Conservation (phyloP, 371 early-diverging fungal genomes). For the Dichotomocladium elegans region DNA sequence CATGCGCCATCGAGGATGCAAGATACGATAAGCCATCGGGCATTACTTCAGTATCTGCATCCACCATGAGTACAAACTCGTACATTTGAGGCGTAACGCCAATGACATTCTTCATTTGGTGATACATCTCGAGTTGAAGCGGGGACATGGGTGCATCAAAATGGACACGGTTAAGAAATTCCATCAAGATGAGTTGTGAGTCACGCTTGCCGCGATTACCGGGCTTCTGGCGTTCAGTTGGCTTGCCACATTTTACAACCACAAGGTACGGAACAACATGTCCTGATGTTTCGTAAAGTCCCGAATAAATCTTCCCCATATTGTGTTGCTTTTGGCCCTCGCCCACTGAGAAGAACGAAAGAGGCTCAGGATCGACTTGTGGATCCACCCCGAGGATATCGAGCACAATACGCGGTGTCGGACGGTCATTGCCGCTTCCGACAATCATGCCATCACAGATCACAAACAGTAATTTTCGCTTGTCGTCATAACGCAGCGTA, state of each 20-base stretch:
- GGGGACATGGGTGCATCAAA: constrained; percentile 87
- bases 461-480: constrained; percentile 90
- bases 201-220: constrained; percentile 99
- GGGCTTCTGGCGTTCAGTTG: constrained; percentile 67
- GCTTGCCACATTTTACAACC: constrained; percentile 85
- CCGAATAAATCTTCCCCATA: constrained; percentile 94
- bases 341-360: constrained; percentile 82
- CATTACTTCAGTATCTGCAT: constrained; percentile 92
- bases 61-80: constrained; percentile 90
- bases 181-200: constrained; percentile 97
- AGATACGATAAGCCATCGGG: constrained; percentile 82
- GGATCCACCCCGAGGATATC: constrained; percentile 85
- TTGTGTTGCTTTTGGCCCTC: constrained; percentile 85
- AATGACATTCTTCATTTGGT: constrained; percentile 89
- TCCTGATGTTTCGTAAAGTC: constrained; percentile 82
- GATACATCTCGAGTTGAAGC: constrained; percentile 89
- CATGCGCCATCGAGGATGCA: constrained; percentile 80
- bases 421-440: constrained; percentile 88
- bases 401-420: constrained; percentile 93
- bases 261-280: constrained; percentile 88
- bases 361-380: constrained; percentile 73
- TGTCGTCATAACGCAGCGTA: constrained; percentile 85
- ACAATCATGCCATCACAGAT: constrained; percentile 87
- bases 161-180: constrained; percentile 95
- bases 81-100: constrained; percentile 83